Percentiles rank a stretch among this genome's conserved stretches.
phyloP scores from a whole-genome alignment of 2,329 filamentous ascomycete species.

The Botrytis byssoidea region DNA sequence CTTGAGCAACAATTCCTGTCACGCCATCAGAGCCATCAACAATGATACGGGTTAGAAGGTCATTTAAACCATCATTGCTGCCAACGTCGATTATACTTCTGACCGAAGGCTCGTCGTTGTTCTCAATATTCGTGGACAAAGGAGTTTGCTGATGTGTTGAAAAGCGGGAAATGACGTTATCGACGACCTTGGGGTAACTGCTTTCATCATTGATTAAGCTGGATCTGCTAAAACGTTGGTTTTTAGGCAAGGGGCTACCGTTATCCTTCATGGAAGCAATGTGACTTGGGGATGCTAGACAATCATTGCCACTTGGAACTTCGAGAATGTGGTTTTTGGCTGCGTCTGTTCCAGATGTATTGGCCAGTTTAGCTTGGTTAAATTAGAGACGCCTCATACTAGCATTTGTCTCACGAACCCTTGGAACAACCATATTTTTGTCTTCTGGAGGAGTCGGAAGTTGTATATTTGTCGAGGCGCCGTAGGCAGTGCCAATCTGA shows the following conservation, averaged over 20 bases:
- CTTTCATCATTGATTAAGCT: background rate
- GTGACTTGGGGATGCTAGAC: background rate
- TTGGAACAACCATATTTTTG: background rate
- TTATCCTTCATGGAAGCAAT: background rate
- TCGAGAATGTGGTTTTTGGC: background rate
- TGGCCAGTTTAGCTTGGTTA: background rate
- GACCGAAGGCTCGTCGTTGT: background rate
- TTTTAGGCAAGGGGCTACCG: background rate
- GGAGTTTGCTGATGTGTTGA: background rate
- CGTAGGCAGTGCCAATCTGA: background rate
- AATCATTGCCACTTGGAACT: background rate
- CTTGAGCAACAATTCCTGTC: background rate
- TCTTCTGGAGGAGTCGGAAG: background rate
- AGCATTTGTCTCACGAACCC: background rate
- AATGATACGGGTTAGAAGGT: background rate
- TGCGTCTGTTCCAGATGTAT: too few species aligned
- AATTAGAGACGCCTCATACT: background rate
- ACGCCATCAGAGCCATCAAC: background rate
- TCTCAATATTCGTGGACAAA: background rate
- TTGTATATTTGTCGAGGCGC: background rate
- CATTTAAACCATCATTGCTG: background rate
- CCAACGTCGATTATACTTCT: background rate
- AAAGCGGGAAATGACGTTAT: background rate
- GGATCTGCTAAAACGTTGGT: background rate
- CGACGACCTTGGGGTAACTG: background rate